These are phyloP conservation scores for Naganishia vaughanmartiniae DNA, from an alignment of 768 basidiomycete genomes.

Conservation along the genomic window DNA sequence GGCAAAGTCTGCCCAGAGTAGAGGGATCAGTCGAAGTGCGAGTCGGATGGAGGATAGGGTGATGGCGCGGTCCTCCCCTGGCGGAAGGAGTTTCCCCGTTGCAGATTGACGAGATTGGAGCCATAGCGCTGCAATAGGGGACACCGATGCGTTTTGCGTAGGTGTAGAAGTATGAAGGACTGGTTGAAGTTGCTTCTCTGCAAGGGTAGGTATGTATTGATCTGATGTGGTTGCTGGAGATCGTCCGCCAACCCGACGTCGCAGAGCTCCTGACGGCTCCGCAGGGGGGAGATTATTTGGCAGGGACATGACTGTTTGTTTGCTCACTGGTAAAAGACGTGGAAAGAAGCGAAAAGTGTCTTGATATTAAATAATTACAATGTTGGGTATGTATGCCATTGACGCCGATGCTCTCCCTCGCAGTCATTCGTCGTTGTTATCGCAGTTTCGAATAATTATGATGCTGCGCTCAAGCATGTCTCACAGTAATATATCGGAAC, in stretches of 20 bases:
- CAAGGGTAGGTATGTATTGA: neutral
- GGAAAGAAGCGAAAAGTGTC: too few species aligned
- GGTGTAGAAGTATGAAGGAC: neutral
- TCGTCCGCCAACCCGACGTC: neutral
- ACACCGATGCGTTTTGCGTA: neutral
- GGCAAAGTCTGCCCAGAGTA: slow-evolving; percentile 31
- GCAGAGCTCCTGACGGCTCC: neutral
- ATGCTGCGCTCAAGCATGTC: slow-evolving; percentile 2
- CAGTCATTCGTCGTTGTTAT: neutral
- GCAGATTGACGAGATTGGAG: slow-evolving; percentile 12
- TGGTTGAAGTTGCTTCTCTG: neutral
- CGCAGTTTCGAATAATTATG: too few species aligned
- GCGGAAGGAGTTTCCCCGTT: neutral
- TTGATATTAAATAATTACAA: too few species aligned
- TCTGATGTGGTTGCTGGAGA: neutral
- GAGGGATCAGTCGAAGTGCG: slow-evolving; percentile 30
- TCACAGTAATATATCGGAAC: slow-evolving; percentile 2
- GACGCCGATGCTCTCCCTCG: neutral
- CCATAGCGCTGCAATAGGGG: slow-evolving; percentile 12
- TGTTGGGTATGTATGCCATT: too few species aligned
- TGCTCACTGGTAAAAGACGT: too few species aligned
- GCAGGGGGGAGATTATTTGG: neutral
- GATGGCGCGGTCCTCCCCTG: slow-evolving; percentile 37
- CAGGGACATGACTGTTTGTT: neutral
- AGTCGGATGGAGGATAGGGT: slow-evolving; percentile 32